Evolutionary conservation across 352 stramenopile species (phyloP).

Genomic region (Phytopythium chamaehyphon): DNA sequence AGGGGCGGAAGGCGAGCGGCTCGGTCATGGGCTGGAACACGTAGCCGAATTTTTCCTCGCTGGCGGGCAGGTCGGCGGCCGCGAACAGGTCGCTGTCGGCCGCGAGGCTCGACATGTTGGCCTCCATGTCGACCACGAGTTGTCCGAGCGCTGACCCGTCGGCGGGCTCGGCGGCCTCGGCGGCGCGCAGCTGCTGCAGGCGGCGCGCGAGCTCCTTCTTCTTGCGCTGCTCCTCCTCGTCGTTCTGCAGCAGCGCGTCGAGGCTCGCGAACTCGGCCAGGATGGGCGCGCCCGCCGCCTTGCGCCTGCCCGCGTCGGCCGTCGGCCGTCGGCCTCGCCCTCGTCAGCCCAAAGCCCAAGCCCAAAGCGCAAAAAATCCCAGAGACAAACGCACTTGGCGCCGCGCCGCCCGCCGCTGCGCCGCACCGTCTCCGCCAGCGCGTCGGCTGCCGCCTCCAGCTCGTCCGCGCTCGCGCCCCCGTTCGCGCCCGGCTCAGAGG

Average conservation of each 20-base stretch:
- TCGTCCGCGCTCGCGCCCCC: conserved; percentile 13
- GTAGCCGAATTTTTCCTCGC: conserved; percentile 77
- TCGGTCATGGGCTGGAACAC: conserved; percentile 77
- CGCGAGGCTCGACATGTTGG: conserved; percentile 65
- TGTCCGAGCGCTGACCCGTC: conserved; percentile 39
- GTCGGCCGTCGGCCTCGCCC: no score
- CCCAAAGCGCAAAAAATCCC: no score
- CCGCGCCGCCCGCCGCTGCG: conserved; percentile 36
- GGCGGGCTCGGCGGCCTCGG: conserved; percentile 33
- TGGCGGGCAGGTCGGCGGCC: conserved; percentile 25
- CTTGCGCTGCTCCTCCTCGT: conserved; percentile 53
- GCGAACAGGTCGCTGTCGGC: conserved; percentile 60
- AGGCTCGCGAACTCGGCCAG: conserved; percentile 68
- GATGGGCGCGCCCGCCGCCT: conserved; percentile 27
- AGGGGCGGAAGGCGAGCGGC: conserved; percentile 48
- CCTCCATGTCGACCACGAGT: conserved; percentile 68
- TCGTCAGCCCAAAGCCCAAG: no score
- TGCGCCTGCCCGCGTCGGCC: conserved; percentile 8
- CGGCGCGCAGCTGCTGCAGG: conserved; percentile 52
- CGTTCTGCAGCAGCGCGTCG: conserved; percentile 66
- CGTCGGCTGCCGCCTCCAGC: conserved; percentile 24
- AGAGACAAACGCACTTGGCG: conserved; percentile 24
- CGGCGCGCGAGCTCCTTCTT: conserved; percentile 50
- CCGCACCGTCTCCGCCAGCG: conserved; percentile 38
- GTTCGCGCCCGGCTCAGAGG: no score